A percentile compares a stretch with the other conserved stretches of the same genome.
phyloP scores from a whole-genome alignment of 495 filamentous ascomycete species.

The Hyaloscypha variabilis region DNA sequence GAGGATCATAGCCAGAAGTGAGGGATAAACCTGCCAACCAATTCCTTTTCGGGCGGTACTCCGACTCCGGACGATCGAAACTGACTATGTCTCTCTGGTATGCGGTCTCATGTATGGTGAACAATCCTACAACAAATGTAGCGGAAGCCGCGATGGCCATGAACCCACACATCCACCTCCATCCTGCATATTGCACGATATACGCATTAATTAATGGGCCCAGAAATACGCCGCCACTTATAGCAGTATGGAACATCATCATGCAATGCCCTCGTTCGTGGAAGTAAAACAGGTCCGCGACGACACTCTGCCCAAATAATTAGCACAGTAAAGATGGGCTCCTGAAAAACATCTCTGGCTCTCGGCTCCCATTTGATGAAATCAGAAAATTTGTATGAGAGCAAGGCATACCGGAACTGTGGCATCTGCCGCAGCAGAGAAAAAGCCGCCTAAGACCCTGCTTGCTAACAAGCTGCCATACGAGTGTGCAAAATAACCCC shows the following conservation, averaged over 20 bases:
- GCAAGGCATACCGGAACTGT: conserved; percentile 32
- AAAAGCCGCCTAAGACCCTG: conserved; percentile 40
- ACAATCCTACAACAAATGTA: conserved; percentile 41
- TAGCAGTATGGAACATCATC: conserved; percentile 33
- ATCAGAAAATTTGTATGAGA: neutral
- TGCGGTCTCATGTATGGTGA: conserved; percentile 44
- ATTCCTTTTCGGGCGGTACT: conserved; percentile 8
- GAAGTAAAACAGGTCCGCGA: conserved; percentile 46
- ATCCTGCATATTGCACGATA: conserved; percentile 41
- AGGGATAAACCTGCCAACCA: conserved; percentile 11
- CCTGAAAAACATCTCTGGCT: neutral
- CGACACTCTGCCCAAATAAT: conserved; percentile 28
- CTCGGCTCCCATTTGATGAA: neutral
- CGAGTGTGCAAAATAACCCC: conserved; percentile 35
- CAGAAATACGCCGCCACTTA: conserved; percentile 37
- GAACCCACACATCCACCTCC: conserved; percentile 45
- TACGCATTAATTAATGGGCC: conserved; percentile 46
- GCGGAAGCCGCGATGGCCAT: conserved; percentile 36
- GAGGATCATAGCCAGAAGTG: conserved; percentile 12
- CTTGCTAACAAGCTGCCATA: conserved; percentile 41
- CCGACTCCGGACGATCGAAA: conserved; percentile 3
- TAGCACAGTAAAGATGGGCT: neutral
- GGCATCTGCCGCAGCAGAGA: conserved; percentile 39
- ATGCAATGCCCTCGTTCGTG: conserved; percentile 42
- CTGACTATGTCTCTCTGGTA: conserved; percentile 34